Percentiles rank a stretch among this genome's conserved stretches.
phyloP scores from a whole-genome alignment of 176 grass and related monocot species.

The Eleusine indica region DNA sequence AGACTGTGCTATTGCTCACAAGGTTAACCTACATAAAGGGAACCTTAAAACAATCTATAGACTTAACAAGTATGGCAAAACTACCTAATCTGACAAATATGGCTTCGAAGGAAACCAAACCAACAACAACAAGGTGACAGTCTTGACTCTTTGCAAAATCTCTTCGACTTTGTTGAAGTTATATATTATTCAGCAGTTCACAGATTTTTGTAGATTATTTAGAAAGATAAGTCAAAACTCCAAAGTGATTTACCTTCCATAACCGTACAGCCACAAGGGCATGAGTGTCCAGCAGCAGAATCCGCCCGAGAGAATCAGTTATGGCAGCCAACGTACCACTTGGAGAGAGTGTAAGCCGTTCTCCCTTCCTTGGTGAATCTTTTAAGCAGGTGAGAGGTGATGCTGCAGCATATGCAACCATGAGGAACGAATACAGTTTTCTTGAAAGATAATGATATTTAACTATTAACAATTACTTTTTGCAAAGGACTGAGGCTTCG shows the following conservation, averaged over 20 bases:
- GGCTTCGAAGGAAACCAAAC: constrained; percentile 3
- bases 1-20: neutral
- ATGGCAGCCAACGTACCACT: constrained; percentile 91
- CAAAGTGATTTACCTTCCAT: constrained; percentile 75
- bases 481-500: constrained; percentile 87
- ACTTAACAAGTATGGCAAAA: neutral
- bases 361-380: constrained; percentile 86
- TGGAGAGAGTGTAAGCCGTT: constrained; percentile 84
- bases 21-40: neutral
- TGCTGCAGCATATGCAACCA: constrained; percentile 54
- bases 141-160: neutral
- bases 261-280: constrained; percentile 92
- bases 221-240: constrained; percentile 1
- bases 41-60: neutral
- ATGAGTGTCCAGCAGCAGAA: constrained; percentile 84
- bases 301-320: constrained; percentile 94
- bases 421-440: constrained; percentile 19
- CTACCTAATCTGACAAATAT: constrained; percentile 7
- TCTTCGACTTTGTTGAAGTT: neutral
- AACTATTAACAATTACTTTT: constrained; percentile 61
- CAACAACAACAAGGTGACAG: neutral
- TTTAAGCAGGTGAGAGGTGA: constrained; percentile 91
- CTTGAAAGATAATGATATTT: constrained; percentile 35
- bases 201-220: neutral
- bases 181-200: neutral